These are phyloP conservation scores for Gigaspora rosea DNA, from an alignment of 192 early-diverging fungal species.

Conservation along the genomic window DNA sequence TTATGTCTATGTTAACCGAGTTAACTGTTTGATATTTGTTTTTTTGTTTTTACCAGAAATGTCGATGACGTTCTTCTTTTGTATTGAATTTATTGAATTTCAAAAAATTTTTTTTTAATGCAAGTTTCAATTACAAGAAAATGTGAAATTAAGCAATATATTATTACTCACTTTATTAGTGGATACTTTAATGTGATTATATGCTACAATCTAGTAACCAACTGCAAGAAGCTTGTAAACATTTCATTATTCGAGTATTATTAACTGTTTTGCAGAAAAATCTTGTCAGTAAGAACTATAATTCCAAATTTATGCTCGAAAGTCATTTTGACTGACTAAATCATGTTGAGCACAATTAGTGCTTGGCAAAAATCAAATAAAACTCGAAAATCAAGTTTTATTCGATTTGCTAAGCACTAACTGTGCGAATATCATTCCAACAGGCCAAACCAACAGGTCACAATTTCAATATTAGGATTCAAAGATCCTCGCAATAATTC, in stretches of 20 bases:
- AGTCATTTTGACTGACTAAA: slow-evolving; percentile 41
- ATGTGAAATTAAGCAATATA: no score
- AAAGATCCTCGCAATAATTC: no score
- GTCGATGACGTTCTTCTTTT: no score
- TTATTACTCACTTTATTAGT: slow-evolving; percentile 43
- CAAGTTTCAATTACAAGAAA: no score
- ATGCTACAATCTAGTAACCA: slow-evolving; percentile 60
- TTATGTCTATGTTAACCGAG: slow-evolving; percentile 62
- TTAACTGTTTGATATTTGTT: slow-evolving; percentile 50
- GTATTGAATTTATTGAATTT: no score
- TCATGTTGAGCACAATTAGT: slow-evolving; percentile 38
- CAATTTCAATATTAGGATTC: no score
- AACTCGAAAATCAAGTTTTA: no score
- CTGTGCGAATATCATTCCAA: no score
- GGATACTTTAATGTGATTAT: slow-evolving; percentile 52
- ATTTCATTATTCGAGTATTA: background rate
- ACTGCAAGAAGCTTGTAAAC: slow-evolving; percentile 44
- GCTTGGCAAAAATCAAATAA: no score
- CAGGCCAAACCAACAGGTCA: no score
- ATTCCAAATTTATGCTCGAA: slow-evolving; percentile 43
- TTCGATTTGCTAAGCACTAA: no score
- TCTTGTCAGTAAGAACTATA: background rate
- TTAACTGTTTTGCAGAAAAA: background rate
- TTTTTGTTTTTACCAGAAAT: slow-evolving; percentile 6
- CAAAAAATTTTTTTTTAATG: no score